Evolutionary conservation across 805 yeast species (phyloP).

Genomic region (Barnettozyma wickerhamii): DNA sequence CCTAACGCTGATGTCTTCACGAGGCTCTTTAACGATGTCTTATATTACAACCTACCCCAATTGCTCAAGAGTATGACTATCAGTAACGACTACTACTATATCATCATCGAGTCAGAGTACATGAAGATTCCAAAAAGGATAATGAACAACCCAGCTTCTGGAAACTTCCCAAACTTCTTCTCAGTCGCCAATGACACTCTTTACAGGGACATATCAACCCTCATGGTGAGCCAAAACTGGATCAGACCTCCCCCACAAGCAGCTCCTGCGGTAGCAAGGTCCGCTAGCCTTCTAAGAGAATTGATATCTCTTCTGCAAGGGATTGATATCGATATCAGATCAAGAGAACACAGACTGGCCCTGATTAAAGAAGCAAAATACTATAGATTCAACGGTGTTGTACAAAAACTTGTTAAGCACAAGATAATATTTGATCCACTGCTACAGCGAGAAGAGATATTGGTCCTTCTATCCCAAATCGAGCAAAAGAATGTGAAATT

Average conservation of each 20-base stretch:
- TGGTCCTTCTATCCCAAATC: conserved; percentile 21
- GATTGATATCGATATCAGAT: conserved; percentile 39
- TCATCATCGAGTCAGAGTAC: conserved; percentile 52
- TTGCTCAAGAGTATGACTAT: conserved; percentile 44
- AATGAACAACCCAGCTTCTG: conserved; percentile 41
- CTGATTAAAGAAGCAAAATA: conserved; percentile 69
- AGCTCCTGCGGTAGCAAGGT: conserved; percentile 42
- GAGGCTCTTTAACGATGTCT: conserved; percentile 63
- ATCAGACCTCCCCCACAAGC: conserved; percentile 77
- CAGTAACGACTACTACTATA: conserved; percentile 47
- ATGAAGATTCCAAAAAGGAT: conserved; percentile 58
- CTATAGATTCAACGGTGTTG: conserved; percentile 70
- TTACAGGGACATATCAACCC: conserved; percentile 44
- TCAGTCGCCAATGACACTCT: conserved; percentile 54
- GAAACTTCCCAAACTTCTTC: conserved; percentile 78
- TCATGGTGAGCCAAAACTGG: conserved; percentile 35
- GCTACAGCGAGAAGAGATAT: conserved; percentile 49
- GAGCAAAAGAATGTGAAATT: conserved; percentile 15
- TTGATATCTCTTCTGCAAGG: conserved; percentile 56
- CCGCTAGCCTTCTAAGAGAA: conserved; percentile 16
- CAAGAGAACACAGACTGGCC: conserved; percentile 51
- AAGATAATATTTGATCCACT: conserved; percentile 49
- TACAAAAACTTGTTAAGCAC: conserved; percentile 61
- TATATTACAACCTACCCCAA: conserved; percentile 62
- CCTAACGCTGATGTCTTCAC: conserved; percentile 56